phyloP scores from a whole-genome alignment of 306 rosid genomes.

The Quercus bicolor region DNA sequence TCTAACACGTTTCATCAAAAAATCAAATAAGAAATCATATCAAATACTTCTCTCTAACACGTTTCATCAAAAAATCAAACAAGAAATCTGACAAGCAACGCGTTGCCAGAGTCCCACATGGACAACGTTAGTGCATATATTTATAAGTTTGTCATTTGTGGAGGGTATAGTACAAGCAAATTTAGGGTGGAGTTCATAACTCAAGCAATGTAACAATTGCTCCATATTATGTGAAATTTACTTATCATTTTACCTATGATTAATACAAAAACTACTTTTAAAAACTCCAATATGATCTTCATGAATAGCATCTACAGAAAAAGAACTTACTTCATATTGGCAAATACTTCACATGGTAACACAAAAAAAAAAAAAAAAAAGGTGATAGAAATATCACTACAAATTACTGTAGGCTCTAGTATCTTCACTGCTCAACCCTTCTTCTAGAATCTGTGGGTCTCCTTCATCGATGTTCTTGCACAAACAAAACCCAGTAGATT shows the following conservation, averaged over 20 bases:
- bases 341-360: conserved; percentile 14
- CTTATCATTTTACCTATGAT: not conserved
- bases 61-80: not conserved
- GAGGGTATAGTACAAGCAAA: too few species aligned
- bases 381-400: not conserved
- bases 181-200: not conserved
- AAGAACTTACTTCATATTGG: not conserved
- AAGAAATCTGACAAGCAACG: not conserved
- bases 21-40: too few species aligned
- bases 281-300: not conserved
- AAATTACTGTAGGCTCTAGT: conserved; percentile 90
- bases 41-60: too few species aligned
- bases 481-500: too few species aligned
- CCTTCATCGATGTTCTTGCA: too few species aligned
- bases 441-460: too few species aligned
- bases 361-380: not conserved
- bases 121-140: not conserved
- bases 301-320: conserved; percentile 1
- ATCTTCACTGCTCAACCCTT: conserved; percentile 93
- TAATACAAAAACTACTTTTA: not conserved
- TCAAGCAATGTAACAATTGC: not conserved
- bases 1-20: too few species aligned
- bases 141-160: not conserved
- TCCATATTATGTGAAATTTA: not conserved
- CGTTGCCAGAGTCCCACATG: not conserved